Evolutionary conservation across 2,329 filamentous ascomycete species (phyloP), one percentile per base, ranked within the genome.

Genomic region (Ploettnerulaceae sp.): DNA sequence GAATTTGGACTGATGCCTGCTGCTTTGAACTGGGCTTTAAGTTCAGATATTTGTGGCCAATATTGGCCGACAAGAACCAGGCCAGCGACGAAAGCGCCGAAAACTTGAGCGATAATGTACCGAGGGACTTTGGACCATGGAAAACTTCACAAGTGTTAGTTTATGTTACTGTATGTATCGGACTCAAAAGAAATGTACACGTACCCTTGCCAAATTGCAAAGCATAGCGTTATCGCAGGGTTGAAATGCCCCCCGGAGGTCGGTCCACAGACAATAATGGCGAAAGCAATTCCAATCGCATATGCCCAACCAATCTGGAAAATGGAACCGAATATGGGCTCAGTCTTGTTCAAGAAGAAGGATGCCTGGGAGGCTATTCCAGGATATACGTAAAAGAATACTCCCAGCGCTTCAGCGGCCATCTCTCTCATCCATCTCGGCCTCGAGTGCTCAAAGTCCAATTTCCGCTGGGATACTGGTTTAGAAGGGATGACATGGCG

Each of bases 281-380:
- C 76, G 53, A 79, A 76, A 11, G 75, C 72, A 56, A 80, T 78
- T 3, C 77, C 76, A 12, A 79, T 58, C 4, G 73, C 74, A 57
- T 75, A 80, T 2, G 73, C 74, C 61, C 68, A 73, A 14, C 76
- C 76, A 45, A 79, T 73, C 51, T 76, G 71, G 56, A 79, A 74
- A 22, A 79, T 53, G 54, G 67, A 72, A n/a, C 76, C 73, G 47
- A 71, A 74, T 2, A 64, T 65, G 1, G 68, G 65, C 25, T 67
- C 62, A 4, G 58, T 64, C 4, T 63, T 64, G 52, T 75, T 71
- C 3, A 77, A 48, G 6, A 71, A 72, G 58, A 78, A 77, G 11
- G 67, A 61, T 2, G 75, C 72, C 3, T 71, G 68, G 2, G 75
- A 71, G n/a, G 74, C 71, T 26, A 80, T 72, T 12, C 76, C 75